Evolutionary conservation across 2,329 filamentous ascomycete species (phyloP), one percentile per base, ranked within the genome.

Genomic region (Epichloe gansuensis): DNA sequence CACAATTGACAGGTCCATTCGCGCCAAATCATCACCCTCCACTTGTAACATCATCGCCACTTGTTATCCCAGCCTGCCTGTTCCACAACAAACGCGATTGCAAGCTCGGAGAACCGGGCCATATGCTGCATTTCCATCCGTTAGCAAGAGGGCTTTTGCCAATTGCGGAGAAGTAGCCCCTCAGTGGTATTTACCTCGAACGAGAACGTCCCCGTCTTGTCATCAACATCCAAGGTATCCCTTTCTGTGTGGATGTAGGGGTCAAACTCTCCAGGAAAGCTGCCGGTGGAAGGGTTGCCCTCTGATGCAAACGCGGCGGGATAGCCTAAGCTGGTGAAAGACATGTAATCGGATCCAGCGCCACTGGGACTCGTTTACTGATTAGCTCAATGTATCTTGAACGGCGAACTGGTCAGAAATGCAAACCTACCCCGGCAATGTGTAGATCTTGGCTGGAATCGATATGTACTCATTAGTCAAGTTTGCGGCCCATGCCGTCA

Each of bases 291-390:
- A 2, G 67, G 68, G 54, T 71, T 62, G 8, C 68, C 68, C 55
- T 71, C 68, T 0, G 63, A 61, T 2, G 68, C 68, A 50, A 71
- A 70, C 0, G 67, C 59, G 1, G 68, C 60, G 2, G 68, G 68
- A 54, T 64, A 71, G n/a, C 64, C 65, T n/a, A 65, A 56, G 57
- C 66, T 57, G 1, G 68, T 69, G 52, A 61, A 71, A 0, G 66
- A 68, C 68, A 69, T 68, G 58, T 71, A 70, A 48, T 71, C 68
- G 15, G 68, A 71, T 2, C 68, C 68, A 11, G 66, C 68, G 38
- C 60, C 59, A 4, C 64, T 67, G 43, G 15, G 17, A 11, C 1
- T 4, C 27, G 27, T 11, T 11, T 9, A 31, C 8, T 8, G 9
- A 31, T 31, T 31, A 31, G 27, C 27, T 9, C 27, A 31, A 31